phyloP scores from a whole-genome alignment of 164 flowering plant genomes.

The Vitis rupestris region DNA sequence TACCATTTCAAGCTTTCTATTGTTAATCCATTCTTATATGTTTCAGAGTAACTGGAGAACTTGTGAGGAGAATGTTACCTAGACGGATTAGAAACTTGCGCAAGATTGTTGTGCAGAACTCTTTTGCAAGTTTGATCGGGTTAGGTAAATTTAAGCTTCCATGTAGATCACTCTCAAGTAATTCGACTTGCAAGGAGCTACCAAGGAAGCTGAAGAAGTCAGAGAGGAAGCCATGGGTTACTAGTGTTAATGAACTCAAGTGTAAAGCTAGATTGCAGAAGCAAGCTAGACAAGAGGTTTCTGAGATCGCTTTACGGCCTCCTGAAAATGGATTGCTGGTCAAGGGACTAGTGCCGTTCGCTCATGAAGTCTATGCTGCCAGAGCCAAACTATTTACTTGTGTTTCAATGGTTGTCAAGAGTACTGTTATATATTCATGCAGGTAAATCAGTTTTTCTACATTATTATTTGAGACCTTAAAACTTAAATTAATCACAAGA shows the following conservation, averaged over 20 bases:
- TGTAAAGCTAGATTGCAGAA: slow-evolving; percentile 46
- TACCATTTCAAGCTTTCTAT: no score
- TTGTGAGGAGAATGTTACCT: no score
- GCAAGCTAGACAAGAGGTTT: slow-evolving; percentile 31
- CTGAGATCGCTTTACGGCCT: slow-evolving; percentile 34
- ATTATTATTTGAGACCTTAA: not conserved
- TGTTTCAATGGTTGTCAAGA: slow-evolving; percentile 40
- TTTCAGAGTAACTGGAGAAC: no score
- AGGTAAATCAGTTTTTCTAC: slow-evolving; percentile 31
- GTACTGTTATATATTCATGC: slow-evolving; percentile 41
- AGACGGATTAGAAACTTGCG: no score
- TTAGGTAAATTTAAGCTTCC: not conserved
- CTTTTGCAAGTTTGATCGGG: no score
- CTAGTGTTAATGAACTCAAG: slow-evolving; percentile 47
- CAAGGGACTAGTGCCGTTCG: slow-evolving; percentile 50
- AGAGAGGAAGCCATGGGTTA: slow-evolving; percentile 57
- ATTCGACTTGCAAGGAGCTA: slow-evolving; percentile 19
- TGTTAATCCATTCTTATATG: no score
- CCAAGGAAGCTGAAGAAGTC: slow-evolving; percentile 42
- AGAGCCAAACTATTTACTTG: slow-evolving; percentile 38
- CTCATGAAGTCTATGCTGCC: slow-evolving; percentile 50
- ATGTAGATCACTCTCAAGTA: slow-evolving; percentile 20
- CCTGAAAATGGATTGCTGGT: slow-evolving; percentile 72
- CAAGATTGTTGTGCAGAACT: no score
- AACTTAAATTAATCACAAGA: not conserved